phyloP scores from a whole-genome alignment of 345 rosid genomes.

The Kandelia obovata region DNA sequence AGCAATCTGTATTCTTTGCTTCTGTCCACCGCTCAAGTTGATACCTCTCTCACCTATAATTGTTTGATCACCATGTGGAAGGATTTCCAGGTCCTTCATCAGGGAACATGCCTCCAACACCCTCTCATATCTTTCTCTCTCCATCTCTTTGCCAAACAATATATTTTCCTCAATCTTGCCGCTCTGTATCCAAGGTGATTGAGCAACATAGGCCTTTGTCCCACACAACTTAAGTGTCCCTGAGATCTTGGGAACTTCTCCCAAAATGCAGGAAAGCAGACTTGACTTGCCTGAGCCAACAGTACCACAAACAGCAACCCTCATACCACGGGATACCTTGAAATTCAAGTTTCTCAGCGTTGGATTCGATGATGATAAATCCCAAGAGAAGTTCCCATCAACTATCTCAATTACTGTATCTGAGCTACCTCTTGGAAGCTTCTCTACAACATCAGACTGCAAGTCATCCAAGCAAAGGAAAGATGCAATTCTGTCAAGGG shows the following conservation, averaged over 20 bases:
- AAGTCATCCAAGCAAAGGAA: slow-evolving; percentile 32
- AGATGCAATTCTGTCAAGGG: slow-evolving; percentile 31
- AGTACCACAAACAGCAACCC: slow-evolving; percentile 37
- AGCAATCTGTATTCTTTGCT: slow-evolving; percentile 43
- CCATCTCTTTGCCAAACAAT: slow-evolving; percentile 30
- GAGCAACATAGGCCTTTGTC: slow-evolving; percentile 37
- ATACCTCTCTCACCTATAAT: slow-evolving; percentile 48
- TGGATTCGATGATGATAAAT: slow-evolving; percentile 21
- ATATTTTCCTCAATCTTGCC: slow-evolving; percentile 36
- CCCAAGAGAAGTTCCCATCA: slow-evolving; percentile 38
- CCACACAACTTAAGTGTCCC: slow-evolving; percentile 28
- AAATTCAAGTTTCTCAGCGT: slow-evolving; percentile 26
- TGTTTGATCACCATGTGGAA: slow-evolving; percentile 43
- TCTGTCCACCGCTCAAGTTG: slow-evolving; percentile 45
- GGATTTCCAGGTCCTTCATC: slow-evolving; percentile 35
- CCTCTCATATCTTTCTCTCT: slow-evolving; percentile 25
- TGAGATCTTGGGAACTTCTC: slow-evolving; percentile 32
- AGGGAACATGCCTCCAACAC: slow-evolving; percentile 35
- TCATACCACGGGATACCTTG: slow-evolving; percentile 25
- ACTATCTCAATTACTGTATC: slow-evolving; percentile 23
- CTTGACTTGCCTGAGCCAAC: slow-evolving; percentile 40
- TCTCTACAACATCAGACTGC: slow-evolving; percentile 26
- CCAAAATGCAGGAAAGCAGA: slow-evolving; percentile 28
- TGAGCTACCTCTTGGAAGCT: slow-evolving; percentile 20
- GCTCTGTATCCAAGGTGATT: slow-evolving; percentile 37